Conservation (phyloP, 208 protist genomes). For the Trichomonas tenax region DNA sequence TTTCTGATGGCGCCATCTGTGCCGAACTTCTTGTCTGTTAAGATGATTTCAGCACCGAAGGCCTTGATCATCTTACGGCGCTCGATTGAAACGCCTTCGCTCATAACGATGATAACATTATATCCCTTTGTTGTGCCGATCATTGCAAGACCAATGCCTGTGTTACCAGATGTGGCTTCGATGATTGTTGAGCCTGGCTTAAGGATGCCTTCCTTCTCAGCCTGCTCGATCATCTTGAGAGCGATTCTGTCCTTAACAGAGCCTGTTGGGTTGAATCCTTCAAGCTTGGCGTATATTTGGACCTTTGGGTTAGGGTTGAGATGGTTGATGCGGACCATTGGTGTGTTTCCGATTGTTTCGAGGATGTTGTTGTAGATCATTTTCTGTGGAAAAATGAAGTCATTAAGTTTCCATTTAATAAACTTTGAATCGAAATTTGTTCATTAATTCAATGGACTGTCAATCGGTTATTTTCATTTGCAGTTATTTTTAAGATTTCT, state of each 20-base stretch:
- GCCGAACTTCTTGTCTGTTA: constrained; percentile 75
- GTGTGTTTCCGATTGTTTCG: not conserved
- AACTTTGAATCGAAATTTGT: no score
- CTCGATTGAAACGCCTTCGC: constrained; percentile 89
- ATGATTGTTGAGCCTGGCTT: constrained; percentile 72
- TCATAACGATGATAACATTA: constrained; percentile 80
- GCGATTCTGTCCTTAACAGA: constrained; percentile 91
- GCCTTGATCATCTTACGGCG: constrained; percentile 64
- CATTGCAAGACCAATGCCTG: constrained; percentile 63
- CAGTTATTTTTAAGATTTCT: no score
- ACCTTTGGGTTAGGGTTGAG: not conserved
- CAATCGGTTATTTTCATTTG: no score
- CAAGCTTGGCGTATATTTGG: constrained; percentile 44
- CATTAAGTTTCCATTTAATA: no score
- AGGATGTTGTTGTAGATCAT: not conserved
- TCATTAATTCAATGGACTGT: no score
- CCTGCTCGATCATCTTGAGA: constrained; percentile 75
- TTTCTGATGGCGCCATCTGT: constrained; percentile 66
- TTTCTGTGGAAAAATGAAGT: not conserved
- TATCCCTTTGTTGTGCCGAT: constrained; percentile 77
- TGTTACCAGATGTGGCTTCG: constrained; percentile 79
- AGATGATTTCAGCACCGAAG: constrained; percentile 77
- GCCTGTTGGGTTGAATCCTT: constrained; percentile 59
- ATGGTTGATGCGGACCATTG: not conserved
- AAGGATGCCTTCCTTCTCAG: constrained; percentile 67